These are phyloP conservation scores for Angomonas desouzai DNA, from an alignment of 208 protist species.

Conservation along the genomic window DNA sequence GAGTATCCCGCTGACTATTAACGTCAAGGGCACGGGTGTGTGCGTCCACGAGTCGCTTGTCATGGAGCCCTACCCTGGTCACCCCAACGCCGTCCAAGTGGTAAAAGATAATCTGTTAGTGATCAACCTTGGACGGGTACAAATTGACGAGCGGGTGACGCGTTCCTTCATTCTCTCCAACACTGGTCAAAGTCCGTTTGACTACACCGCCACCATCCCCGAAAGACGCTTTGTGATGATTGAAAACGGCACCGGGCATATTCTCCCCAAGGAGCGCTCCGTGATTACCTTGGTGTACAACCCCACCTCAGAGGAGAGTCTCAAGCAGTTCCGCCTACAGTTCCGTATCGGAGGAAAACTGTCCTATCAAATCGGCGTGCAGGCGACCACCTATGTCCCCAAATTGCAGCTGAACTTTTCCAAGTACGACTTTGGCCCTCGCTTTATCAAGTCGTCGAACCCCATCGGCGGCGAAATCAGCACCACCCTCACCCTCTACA, in stretches of 20 bases:
- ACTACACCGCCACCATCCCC: constrained; percentile 67
- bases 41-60: constrained; percentile 84
- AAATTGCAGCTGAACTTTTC: constrained; percentile 85
- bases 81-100: constrained; percentile 17
- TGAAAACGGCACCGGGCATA: constrained; percentile 50
- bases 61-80: constrained; percentile 52
- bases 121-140: constrained; percentile 91
- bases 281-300: constrained; percentile 77
- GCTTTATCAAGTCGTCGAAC: constrained; percentile 79
- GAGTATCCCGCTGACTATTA: constrained; percentile 89
- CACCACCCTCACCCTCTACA: constrained; percentile 78
- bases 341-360: constrained; percentile 76
- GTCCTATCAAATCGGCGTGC: constrained; percentile 80
- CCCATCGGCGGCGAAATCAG: constrained; percentile 20
- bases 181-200: constrained; percentile 85
- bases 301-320: constrained; percentile 61
- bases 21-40: constrained; percentile 96
- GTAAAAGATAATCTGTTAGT: constrained; percentile 23
- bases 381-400: constrained; percentile 77
- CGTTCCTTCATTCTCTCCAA: constrained; percentile 88
- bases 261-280: constrained; percentile 58
- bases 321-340: constrained; percentile 65
- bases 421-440: constrained; percentile 90
- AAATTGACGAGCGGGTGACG: constrained; percentile 81
- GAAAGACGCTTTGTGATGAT: constrained; percentile 47